Evolutionary conservation across 148 eudicot species (phyloP).

Genomic region (Fagopyrum esculentum): DNA sequence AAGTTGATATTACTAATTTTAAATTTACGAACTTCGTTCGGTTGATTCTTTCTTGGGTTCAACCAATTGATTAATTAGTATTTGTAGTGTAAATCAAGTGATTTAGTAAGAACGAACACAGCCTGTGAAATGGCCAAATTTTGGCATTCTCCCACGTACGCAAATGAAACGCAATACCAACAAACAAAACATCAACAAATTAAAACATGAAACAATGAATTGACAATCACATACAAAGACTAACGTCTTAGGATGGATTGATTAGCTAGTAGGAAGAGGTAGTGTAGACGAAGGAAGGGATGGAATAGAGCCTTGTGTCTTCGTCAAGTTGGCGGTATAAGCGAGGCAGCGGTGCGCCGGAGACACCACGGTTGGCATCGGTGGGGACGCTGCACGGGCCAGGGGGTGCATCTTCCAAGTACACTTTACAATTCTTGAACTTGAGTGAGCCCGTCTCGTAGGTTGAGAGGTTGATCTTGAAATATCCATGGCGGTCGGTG

Average conservation of each 20-base stretch:
- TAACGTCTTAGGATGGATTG: neutral
- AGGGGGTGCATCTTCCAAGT: neutral
- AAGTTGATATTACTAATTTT: no score
- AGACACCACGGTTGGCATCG: neutral
- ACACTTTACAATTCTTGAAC: neutral
- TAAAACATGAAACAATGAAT: neutral
- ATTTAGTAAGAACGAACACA: no score
- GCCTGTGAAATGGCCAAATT: neutral
- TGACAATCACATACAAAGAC: neutral
- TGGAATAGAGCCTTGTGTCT: slow-evolving; percentile 6
- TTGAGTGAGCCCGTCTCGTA: slow-evolving; percentile 9
- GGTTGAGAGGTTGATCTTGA: slow-evolving; percentile 9
- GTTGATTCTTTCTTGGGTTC: no score
- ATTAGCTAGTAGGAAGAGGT: slow-evolving; percentile 1
- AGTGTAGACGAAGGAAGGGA: slow-evolving; percentile 4
- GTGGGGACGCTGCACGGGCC: slow-evolving; percentile 12
- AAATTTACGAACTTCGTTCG: no score
- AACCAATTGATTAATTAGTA: no score
- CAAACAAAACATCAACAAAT: neutral
- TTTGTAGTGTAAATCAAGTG: no score
- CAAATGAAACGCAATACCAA: neutral
- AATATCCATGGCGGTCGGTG: neutral
- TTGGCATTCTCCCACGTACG: neutral
- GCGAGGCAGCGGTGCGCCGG: slow-evolving; percentile 4
- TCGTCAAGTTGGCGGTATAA: neutral